Evolutionary conservation across 306 rosid species (phyloP).

Genomic region (Pachyrhizus erosus): DNA sequence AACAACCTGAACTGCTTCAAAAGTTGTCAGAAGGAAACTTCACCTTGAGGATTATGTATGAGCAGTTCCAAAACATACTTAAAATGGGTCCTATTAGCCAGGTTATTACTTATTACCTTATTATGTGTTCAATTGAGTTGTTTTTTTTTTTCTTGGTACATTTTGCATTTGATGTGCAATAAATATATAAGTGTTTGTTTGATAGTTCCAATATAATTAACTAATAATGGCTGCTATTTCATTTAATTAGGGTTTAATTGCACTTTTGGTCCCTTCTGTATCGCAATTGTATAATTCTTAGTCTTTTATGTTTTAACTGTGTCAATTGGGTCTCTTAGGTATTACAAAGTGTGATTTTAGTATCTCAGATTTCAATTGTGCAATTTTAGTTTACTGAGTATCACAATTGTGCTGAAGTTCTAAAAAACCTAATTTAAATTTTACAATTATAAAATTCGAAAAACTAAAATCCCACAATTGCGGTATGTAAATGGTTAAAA

Average conservation of each 20-base stretch:
- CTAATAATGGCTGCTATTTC: constrained; percentile 29
- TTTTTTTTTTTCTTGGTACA: neutral
- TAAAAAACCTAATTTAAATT: too few relatives aligned
- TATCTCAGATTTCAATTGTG: too few relatives aligned
- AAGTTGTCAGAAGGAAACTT: constrained; percentile 89
- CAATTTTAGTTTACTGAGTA: too few relatives aligned
- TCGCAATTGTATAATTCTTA: too few relatives aligned
- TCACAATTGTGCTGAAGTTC: too few relatives aligned
- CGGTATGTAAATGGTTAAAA: too few relatives aligned
- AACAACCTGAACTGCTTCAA: constrained; percentile 85
- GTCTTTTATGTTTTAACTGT: too few relatives aligned
- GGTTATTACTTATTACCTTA: constrained; percentile 49
- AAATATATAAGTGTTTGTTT: neutral
- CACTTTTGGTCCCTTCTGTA: too few relatives aligned
- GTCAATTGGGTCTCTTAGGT: too few relatives aligned
- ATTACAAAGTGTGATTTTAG: too few relatives aligned
- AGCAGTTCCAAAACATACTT: constrained; percentile 79
- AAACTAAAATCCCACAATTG: too few relatives aligned
- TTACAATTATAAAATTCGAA: too few relatives aligned
- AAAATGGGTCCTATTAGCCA: constrained; percentile 88
- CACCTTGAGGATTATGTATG: constrained; percentile 86
- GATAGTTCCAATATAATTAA: neutral
- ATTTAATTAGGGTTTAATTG: constrained; percentile 1
- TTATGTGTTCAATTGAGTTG: constrained; percentile 2
- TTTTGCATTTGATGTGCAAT: constrained; percentile 6